Evolutionary conservation across 2,329 filamentous ascomycete genomes (phyloP).

Genomic region (Ascochyta clinopodiicola): DNA sequence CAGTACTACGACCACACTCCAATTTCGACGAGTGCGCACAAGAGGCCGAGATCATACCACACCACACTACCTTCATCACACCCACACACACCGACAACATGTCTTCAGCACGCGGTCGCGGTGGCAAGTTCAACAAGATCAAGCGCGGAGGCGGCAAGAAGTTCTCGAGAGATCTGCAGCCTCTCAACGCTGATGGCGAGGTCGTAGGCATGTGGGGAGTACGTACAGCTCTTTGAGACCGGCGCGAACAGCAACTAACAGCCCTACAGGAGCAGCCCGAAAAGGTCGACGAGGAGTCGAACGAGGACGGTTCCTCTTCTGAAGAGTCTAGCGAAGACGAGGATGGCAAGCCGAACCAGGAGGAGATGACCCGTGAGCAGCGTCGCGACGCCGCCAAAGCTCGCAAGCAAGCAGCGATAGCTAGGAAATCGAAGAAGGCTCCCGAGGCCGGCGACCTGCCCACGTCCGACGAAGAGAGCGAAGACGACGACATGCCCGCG

Average conservation of each 20-base stretch:
- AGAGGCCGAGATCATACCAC: background rate
- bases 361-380: conserved; percentile 80
- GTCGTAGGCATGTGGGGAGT: conserved; percentile 87
- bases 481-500: conserved; percentile 71
- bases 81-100: conserved; percentile 43
- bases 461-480: conserved; percentile 66
- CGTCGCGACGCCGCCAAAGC: conserved; percentile 88
- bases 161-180: conserved; percentile 90
- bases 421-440: conserved; percentile 71
- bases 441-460: conserved; percentile 88
- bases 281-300: conserved; percentile 58
- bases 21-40: background rate
- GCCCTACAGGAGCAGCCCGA: conserved; percentile 47
- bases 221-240: conserved; percentile 41
- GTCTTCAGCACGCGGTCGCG: conserved; percentile 73
- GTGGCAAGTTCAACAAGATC: conserved; percentile 93
- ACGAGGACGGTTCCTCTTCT: conserved; percentile 53
- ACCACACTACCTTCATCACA: conserved; percentile 2
- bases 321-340: conserved; percentile 52
- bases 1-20: background rate
- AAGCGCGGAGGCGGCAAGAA: conserved; percentile 94
- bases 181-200: conserved; percentile 87
- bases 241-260: conserved; percentile 24
- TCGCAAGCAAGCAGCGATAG: conserved; percentile 87
- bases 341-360: conserved; percentile 53